Evolutionary conservation across 331 rosid species (phyloP).

Genomic region (Pyrus hybrid): DNA sequence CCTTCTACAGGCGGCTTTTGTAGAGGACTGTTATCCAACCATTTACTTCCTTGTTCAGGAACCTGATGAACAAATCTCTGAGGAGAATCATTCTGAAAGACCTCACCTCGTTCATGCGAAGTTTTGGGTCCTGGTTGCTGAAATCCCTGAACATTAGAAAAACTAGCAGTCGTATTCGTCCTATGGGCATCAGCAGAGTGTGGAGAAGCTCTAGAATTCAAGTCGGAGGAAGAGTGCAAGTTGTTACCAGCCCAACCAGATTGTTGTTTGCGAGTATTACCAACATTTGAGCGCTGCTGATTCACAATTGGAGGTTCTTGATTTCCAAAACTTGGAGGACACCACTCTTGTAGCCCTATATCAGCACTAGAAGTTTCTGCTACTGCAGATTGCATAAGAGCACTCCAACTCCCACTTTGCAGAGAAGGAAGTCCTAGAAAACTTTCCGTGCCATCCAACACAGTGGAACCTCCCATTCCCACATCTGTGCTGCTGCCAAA

Average conservation of each 20-base stretch:
- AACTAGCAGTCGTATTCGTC: slow-evolving; percentile 39
- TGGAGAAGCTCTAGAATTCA: slow-evolving; percentile 48
- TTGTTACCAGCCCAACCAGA: slow-evolving; percentile 63
- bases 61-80: slow-evolving; percentile 51
- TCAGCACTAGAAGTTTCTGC: slow-evolving; percentile 86
- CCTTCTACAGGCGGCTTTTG: slow-evolving; percentile 57
- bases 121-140: slow-evolving; percentile 55
- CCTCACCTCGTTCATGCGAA: slow-evolving; percentile 48
- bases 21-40: slow-evolving; percentile 61
- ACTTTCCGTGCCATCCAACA: slow-evolving; percentile 56
- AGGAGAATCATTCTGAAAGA: slow-evolving; percentile 47
- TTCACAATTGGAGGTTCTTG: slow-evolving; percentile 49
- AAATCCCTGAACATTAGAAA: slow-evolving; percentile 47
- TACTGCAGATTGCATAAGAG: slow-evolving; percentile 99
- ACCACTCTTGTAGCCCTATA: slow-evolving; percentile 77
- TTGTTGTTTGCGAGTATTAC: slow-evolving; percentile 42
- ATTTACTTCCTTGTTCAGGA: slow-evolving; percentile 60
- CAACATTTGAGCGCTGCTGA: slow-evolving; percentile 50
- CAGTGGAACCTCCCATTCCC: slow-evolving; percentile 35
- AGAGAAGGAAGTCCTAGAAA: slow-evolving; percentile 58
- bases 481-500: slow-evolving; percentile 48
- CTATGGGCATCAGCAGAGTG: slow-evolving; percentile 43
- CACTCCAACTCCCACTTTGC: slow-evolving; percentile 99
- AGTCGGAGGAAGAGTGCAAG: slow-evolving; percentile 44
- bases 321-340: slow-evolving; percentile 55